Base-by-base conservation (phyloP, 2,329 filamentous ascomycete genomes). In the Ramularia endophylla region DNA sequence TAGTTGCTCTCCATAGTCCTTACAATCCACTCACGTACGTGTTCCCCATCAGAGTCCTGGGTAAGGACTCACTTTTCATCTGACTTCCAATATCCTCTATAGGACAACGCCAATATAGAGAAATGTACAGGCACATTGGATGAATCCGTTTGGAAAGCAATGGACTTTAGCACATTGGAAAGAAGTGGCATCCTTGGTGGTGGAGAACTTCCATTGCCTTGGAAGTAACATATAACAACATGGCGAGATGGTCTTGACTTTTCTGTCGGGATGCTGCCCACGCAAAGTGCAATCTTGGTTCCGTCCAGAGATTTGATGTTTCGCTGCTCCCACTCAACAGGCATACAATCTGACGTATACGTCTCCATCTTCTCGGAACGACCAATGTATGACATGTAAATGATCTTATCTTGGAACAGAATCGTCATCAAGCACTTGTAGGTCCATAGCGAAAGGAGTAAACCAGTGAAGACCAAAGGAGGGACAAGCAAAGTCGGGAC, bases 41-140 rank as follows among this genome's bases (percentile, higher is more conserved):
- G n/a, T n/a, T n/a, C n/a, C n/a, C n/a, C n/a, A n/a, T n/a, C n/a
- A n/a, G n/a, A n/a, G n/a, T n/a, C n/a, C n/a, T n/a, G n/a, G n/a
- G n/a, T n/a, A n/a, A n/a, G n/a, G n/a, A n/a, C n/a, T n/a, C n/a
- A n/a, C n/a, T n/a, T n/a, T n/a, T n/a, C n/a, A n/a, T n/a, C n/a
- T n/a, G 84, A 89, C 8, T 73, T 87, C 86, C 85, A 90, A 59
- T 83, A 90, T 8, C 85, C 83, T 31, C 84, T 77, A 58, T 87
- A 77, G 5, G 74, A 77, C 5, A 77, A 53, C 4, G 70, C 71
- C 1, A 71, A 62, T 3, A 77, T 46, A 1, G 64, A 64, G 59
- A 62, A 64, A 2, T 50, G 38, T 8, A 47, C 28, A 2, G 51
- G 33, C 7, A 47, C 31, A 7, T 46, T 35, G 46, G 31, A 18